Evolutionary conservation across 257 asterid species (phyloP), one percentile per base, ranked within the genome.

Genomic region (Anisodus tanguticus): DNA sequence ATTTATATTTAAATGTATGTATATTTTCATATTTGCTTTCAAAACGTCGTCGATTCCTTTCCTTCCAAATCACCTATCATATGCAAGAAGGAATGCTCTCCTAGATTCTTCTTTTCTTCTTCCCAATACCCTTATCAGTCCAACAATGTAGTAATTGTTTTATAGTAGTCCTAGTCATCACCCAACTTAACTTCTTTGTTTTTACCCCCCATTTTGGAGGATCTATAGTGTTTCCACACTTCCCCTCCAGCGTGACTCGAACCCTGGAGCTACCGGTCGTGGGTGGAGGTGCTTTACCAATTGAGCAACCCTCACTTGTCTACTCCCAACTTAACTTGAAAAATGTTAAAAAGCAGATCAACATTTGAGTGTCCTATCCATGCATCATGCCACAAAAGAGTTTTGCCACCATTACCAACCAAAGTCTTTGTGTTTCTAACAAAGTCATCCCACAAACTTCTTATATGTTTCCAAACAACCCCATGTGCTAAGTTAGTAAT

Each of bases 91-190:
- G 72, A 66, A 66, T 31, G 47, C n/a, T 31, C 72, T 66, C 72
- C 47, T 31, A 66, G 72, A 35, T 35, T 66, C 41, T 31, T 64
- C 71, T 64, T 64, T 64, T 64, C 71, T 64, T 43, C 47, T 66
- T 66, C 47, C 19, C 19, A 35, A 66, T 35, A 66, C 47, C 47
- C 72, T 66, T 66, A 12, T 45, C 72, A 64, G 19, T 35, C 72
- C 47, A 66, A 66, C 47, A 35, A 12, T 31, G 72, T 47, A 66
- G 47, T 43, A 66, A 11, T 66, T 31, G n/a, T 35, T 66, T 66
- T n/a, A 31, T 35, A 66, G 47, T 66, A 66, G 47, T 66, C 0
- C 47, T 66, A 66, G n/a, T 45, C 72, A 66, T 31, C 47, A 35
- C 10, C 47, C 10, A 66, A n/a, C 72, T 11, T 31, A 31, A 31